These are phyloP conservation scores for Cyberlindnera mycetangii DNA, from an alignment of 805 yeast species.

Conservation along the genomic window DNA sequence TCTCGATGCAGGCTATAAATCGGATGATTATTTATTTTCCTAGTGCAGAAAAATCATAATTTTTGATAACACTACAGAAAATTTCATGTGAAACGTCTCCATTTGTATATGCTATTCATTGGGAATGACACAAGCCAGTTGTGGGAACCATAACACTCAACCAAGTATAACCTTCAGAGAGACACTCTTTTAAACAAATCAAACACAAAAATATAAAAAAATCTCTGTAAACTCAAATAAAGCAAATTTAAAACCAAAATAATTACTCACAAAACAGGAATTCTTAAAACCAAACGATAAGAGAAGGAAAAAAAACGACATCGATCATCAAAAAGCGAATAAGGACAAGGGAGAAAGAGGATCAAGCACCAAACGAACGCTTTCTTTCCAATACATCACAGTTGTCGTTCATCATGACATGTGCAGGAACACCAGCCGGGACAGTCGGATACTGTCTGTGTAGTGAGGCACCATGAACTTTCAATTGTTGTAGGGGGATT, in stretches of 20 bases:
- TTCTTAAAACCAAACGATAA: background rate
- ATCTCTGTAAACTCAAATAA: background rate
- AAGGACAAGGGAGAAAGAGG: background rate
- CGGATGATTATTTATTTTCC: too few species aligned
- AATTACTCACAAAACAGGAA: too few species aligned
- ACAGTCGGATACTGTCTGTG: background rate
- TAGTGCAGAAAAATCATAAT: too few species aligned
- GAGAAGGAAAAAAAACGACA: background rate
- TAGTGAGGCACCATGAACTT: slow-evolving; percentile 6
- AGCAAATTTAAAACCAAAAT: background rate
- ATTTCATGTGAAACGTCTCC: background rate
- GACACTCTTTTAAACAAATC: background rate
- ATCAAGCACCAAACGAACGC: slow-evolving; percentile 8
- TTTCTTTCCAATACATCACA: slow-evolving; percentile 9
- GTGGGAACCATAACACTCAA: slow-evolving; percentile 1
- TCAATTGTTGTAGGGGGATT: slow-evolving; percentile 11
- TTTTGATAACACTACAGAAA: background rate
- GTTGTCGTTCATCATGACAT: background rate
- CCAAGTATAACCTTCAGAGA: background rate
- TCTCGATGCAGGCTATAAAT: too few species aligned
- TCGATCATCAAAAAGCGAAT: background rate
- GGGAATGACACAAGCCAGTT: slow-evolving; percentile 2
- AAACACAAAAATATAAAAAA: background rate
- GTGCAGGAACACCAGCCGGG: slow-evolving; percentile 3
- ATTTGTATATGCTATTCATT: background rate